Evolutionary conservation across 2,329 filamentous ascomycete genomes (phyloP).

Genomic region (Teratosphaeria zuluensis): DNA sequence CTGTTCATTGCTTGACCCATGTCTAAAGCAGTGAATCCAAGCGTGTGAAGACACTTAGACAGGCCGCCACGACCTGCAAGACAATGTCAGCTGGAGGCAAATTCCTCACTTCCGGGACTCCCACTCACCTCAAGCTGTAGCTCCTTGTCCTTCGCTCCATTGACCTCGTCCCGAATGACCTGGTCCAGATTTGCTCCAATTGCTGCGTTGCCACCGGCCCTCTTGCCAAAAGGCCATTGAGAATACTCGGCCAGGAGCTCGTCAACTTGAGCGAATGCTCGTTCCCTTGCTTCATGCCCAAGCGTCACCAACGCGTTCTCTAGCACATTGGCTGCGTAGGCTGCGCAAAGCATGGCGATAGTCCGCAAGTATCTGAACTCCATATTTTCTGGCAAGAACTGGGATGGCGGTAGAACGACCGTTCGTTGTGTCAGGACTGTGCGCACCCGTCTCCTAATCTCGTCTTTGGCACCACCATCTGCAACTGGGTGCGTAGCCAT

Average conservation of each 20-base stretch:
- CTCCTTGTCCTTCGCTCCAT: slow-evolving; percentile 81
- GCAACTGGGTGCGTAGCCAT: slow-evolving; percentile 98
- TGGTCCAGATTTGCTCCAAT: slow-evolving; percentile 89
- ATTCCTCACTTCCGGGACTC: not conserved
- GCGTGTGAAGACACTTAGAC: slow-evolving; percentile 92
- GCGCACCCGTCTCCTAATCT: slow-evolving; percentile 85
- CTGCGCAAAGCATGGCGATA: slow-evolving; percentile 92
- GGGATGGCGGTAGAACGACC: slow-evolving; percentile 74
- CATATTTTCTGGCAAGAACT: slow-evolving; percentile 87
- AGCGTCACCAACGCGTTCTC: slow-evolving; percentile 94
- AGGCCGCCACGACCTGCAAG: slow-evolving; percentile 70
- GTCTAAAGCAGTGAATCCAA: slow-evolving; percentile 83
- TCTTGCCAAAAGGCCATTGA: slow-evolving; percentile 90
- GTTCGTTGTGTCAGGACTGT: slow-evolving; percentile 90
- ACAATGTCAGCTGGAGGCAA: not conserved
- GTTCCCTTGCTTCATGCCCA: slow-evolving; percentile 85
- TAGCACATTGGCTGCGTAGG: slow-evolving; percentile 93
- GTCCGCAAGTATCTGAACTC: slow-evolving; percentile 91
- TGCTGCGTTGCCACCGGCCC: slow-evolving; percentile 63
- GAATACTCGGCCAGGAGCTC: slow-evolving; percentile 93
- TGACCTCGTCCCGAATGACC: slow-evolving; percentile 78
- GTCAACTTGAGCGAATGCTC: slow-evolving; percentile 94
- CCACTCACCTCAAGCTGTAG: slow-evolving; percentile 78
- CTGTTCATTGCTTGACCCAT: slow-evolving; percentile 8
- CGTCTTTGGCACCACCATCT: slow-evolving; percentile 93